phyloP scores from a whole-genome alignment of 805 yeast genomes.

The Candida silvicultrix region DNA sequence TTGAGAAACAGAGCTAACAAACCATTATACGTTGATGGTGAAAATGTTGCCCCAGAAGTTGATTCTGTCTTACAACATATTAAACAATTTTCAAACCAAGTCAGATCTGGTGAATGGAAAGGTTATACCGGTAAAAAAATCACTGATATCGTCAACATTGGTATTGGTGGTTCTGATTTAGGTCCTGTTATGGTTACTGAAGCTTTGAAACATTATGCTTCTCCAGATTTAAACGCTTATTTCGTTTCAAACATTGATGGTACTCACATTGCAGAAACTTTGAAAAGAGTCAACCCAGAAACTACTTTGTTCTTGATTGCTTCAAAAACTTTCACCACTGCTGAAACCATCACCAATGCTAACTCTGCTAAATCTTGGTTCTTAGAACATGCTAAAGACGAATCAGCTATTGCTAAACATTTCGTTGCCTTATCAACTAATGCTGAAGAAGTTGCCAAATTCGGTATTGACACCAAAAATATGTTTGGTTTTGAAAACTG shows the following conservation, averaged over 20 bases:
- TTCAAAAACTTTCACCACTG: conserved; percentile 98
- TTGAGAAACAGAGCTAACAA: conserved; percentile 86
- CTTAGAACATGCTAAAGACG: conserved; percentile 61
- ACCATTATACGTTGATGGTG: conserved; percentile 85
- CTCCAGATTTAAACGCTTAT: conserved; percentile 71
- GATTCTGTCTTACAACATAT: conserved; percentile 89
- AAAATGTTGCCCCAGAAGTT: conserved; percentile 86
- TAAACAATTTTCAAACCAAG: conserved; percentile 87
- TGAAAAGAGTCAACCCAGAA: conserved; percentile 75
- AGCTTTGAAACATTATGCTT: conserved; percentile 86
- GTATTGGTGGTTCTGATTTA: conserved; percentile 98
- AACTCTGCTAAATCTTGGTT: conserved; percentile 95
- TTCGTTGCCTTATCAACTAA: conserved; percentile 96
- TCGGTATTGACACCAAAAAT: conserved; percentile 95
- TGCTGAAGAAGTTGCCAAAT: conserved; percentile 82
- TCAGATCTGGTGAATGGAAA: conserved; percentile 92
- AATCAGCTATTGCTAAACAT: conserved; percentile 85
- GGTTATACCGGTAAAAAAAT: conserved; percentile 95
- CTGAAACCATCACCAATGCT: conserved; percentile 96
- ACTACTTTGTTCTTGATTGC: conserved; percentile 91
- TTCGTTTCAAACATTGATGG: conserved; percentile 99
- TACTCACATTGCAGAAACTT: conserved; percentile 88
- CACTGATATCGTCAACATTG: conserved; percentile 93
- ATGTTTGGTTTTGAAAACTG: conserved; percentile 98
- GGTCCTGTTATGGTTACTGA: conserved; percentile 99